A percentile compares a stretch with the other conserved stretches of the same genome.
These are phyloP conservation scores for Suillus americanus DNA, from an alignment of 768 basidiomycete genomes.

Conservation along the genomic window DNA sequence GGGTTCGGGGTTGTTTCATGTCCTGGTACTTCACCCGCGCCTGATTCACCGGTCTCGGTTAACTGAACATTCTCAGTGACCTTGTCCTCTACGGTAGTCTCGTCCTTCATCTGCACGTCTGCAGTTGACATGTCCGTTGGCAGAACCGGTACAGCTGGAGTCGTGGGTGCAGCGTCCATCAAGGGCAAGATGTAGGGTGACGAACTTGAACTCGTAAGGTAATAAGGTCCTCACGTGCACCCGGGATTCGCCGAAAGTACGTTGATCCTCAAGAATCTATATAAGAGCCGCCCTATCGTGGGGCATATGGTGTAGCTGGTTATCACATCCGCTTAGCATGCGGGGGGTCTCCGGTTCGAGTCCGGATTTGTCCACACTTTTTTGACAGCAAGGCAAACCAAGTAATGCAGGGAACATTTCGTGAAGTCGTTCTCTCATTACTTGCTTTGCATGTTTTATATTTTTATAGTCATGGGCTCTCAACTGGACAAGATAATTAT, in stretches of 20 bases:
- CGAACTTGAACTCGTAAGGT: neutral
- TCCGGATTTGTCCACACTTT: slow-evolving; percentile 39
- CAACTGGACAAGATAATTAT: neutral
- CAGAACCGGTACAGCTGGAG: neutral
- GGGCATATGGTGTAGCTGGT: slow-evolving; percentile 42
- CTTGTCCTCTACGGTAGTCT: neutral
- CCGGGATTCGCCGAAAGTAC: neutral
- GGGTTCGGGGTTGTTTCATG: slow-evolving; percentile 1
- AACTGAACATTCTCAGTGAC: neutral
- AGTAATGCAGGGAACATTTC: neutral
- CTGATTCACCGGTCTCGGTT: neutral
- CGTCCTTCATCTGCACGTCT: slow-evolving; percentile 3
- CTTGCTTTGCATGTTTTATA: neutral
- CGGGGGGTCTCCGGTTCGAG: slow-evolving; percentile 42
- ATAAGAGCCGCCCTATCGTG: neutral
- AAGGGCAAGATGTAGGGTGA: neutral
- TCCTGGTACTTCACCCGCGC: neutral
- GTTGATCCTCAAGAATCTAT: too few species aligned
- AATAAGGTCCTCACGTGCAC: neutral
- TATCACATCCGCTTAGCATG: slow-evolving; percentile 42
- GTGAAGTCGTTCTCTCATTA: neutral
- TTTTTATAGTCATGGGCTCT: too few species aligned
- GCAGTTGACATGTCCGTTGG: neutral
- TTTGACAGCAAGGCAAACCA: slow-evolving; percentile 4
- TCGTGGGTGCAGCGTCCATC: neutral